Base-by-base conservation (phyloP, 2,329 filamentous ascomycete species). In the Thermothelomyces thermophilus region DNA sequence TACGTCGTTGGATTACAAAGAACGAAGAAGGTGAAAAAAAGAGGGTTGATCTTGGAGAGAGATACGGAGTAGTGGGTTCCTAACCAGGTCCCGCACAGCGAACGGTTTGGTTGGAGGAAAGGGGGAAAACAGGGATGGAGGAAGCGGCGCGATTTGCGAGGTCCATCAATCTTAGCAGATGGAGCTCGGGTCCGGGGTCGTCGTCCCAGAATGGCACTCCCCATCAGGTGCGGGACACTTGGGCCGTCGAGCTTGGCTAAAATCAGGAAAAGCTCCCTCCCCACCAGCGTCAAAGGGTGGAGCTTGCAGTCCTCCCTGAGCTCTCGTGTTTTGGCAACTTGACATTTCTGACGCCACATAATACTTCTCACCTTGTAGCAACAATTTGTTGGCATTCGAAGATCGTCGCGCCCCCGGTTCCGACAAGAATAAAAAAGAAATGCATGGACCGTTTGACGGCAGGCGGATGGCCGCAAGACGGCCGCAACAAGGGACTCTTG, bases 91-190 rank as follows among this genome's bases (percentile, higher is more conserved):
- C 40, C 33, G 40, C n/a, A 19, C 36, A 42, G 30, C 44, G 41
- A 47, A 52, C 14, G 24, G 16, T 35, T 39, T 19, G 14, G 30
- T n/a, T 24, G 17, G 17, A 14, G 39, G 31, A 43, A 39, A 43
- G 26, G 42, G 43, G 34, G 34, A 42, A 13, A 44, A 31, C 14
- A n/a, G 42, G 19, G 19, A 20, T 28, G 31, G 34, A 46, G 35
- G 39, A 53, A 46, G 46, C 31, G 42, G 47, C 36, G 30, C 19
- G 30, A 35, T 20, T 20, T 36, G 46, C 42, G 41, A 46, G 40
- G n/a, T 7, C 28, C 33, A n/a, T 41, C 46, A 49, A 50, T 46
- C 46, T 50, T 43, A 53, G 41, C 28, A 48, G 34, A 31, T 41
- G 36, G 35, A 16, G 17, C 41, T 22, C 17, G n/a, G 14, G 22